Conservation (phyloP, 2,329 filamentous ascomycete genomes). For the Colletotrichum sp. region DNA sequence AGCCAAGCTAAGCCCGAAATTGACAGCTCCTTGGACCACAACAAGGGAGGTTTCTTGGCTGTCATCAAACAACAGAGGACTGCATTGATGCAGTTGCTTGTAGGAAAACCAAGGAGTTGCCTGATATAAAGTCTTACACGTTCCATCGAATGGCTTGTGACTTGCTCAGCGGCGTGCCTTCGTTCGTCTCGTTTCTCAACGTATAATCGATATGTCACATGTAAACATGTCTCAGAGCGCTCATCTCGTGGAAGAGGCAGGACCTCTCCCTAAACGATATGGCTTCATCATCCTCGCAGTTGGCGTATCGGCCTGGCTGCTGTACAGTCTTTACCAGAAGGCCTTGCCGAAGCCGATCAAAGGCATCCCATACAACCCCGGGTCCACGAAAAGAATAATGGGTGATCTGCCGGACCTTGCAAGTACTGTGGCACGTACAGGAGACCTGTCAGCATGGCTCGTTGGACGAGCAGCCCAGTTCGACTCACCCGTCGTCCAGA, state of each 20-base stretch:
- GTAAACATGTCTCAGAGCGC: neutral
- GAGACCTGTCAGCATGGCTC: conserved; percentile 23
- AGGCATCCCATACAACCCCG: neutral
- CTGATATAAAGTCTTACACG: neutral
- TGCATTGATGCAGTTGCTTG: neutral
- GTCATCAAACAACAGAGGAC: neutral
- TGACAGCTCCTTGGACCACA: neutral
- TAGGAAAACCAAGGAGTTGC: neutral
- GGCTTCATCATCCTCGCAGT: neutral
- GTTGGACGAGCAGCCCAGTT: conserved; percentile 27
- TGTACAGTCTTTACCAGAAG: conserved; percentile 19
- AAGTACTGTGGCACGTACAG: neutral
- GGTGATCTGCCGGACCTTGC: neutral
- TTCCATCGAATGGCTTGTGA: neutral
- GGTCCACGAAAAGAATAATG: neutral
- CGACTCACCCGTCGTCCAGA: conserved; percentile 32
- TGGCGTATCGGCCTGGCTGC: neutral
- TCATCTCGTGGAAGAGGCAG: neutral
- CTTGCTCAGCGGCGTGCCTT: fast-evolving
- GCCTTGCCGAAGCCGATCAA: conserved; percentile 11
- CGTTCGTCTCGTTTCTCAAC: neutral
- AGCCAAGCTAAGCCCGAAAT: neutral
- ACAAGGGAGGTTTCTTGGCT: neutral
- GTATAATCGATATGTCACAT: neutral
- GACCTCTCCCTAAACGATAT: neutral